Evolutionary conservation across 768 basidiomycete species (phyloP).

Genomic region (Strobilomyces confusus): DNA sequence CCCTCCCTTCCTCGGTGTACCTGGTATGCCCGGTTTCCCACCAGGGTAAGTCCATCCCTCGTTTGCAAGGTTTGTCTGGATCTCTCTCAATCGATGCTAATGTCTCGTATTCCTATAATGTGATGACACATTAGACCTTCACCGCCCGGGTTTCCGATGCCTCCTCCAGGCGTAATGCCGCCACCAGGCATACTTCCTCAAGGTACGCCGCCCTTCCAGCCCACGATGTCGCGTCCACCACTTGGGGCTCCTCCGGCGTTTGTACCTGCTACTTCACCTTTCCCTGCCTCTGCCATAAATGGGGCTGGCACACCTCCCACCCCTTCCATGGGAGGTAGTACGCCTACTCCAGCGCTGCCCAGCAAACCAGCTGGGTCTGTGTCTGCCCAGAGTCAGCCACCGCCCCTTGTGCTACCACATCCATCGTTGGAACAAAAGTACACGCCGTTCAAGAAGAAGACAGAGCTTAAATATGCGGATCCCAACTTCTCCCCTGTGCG

Average conservation of each 20-base stretch:
- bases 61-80: constrained; percentile 11
- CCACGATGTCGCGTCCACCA: constrained; percentile 35
- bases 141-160: constrained; percentile 53
- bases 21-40: constrained; percentile 49
- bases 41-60: constrained; percentile 45
- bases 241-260: constrained; percentile 36
- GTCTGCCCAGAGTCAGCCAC: constrained; percentile 23
- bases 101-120: constrained; percentile 1
- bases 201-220: constrained; percentile 35
- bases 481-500: constrained; percentile 76
- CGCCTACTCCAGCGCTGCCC: constrained; percentile 16
- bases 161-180: constrained; percentile 39
- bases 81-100: constrained; percentile 19
- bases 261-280: constrained; percentile 32
- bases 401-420: constrained; percentile 47
- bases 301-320: constrained; percentile 16
- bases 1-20: constrained; percentile 43
- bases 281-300: constrained; percentile 23
- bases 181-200: constrained; percentile 34
- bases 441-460: constrained; percentile 71
- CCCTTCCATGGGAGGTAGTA: constrained; percentile 22
- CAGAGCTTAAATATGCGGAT: constrained; percentile 68
- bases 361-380: constrained; percentile 15
- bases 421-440: constrained; percentile 59
- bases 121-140: constrained; percentile 35